Evolutionary conservation across 2,329 filamentous ascomycete genomes (phyloP), one percentile per base, ranked within the genome.

Genomic region (Monosporascus cannonballus): DNA sequence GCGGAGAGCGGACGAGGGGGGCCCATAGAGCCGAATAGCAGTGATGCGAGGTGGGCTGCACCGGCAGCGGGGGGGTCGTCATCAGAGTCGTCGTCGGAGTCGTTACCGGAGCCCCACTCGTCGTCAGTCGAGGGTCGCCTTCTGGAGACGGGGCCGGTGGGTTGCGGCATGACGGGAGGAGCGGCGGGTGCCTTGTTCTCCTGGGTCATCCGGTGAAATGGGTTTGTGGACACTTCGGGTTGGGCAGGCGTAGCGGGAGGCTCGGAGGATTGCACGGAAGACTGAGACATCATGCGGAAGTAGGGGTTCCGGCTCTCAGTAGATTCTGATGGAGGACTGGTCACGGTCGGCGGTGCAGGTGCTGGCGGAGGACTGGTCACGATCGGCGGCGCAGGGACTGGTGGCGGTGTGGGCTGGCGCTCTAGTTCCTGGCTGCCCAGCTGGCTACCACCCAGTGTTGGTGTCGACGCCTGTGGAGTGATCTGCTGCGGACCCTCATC

Each of bases 21-120:
- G 9, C 83, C 93, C 92, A 99, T 97, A 49, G 92, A 96, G 54
- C 94, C 93, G 68, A 99, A 99, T 20, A 99, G 79, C 55, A 96
- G 94, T 6, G 90, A 96, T 17, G 94, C 94, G 38, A 99, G 82
- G 62, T 96, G 90, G 55, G 95, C 94, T 48, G 94, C 94, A 61
- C 84, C 90, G 54, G 87, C 90, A 49, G 88, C 88, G 18, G 89
- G 86, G 9, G 86, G 82, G 51, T 91, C 87, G 52, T 92, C 89
- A 52, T 93, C 87, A 37, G 84, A 85, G 50, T 90, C 87, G 51
- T 88, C 84, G 20, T 87, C 87, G 51, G 88, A 84, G 20, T 87
- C 85, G 3, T 81, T 84, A 54, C 87, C 86, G 15, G 90, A 93
- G 55, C 90, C 91, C 92, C 93, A 97, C 64, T 92, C 92, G 56